Percentiles rank a stretch among this genome's conserved stretches.
These are phyloP conservation scores for Apiospora phragmitis DNA, from an alignment of 2,329 filamentous ascomycete genomes.

Conservation along the genomic window DNA sequence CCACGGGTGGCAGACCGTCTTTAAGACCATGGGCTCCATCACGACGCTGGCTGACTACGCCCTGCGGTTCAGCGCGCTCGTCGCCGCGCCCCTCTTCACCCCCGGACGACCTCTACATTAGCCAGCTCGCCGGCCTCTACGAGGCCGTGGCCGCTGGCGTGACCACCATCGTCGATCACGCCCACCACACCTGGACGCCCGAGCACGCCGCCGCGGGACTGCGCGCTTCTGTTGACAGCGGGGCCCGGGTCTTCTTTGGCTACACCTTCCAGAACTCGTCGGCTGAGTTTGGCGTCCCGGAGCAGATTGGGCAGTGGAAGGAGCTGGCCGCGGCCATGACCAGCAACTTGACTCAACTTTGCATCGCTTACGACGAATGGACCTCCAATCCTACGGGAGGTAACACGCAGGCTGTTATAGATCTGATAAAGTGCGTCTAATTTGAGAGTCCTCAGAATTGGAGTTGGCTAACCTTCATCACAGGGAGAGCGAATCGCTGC, in stretches of 20 bases:
- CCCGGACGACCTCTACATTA: constrained; percentile 46
- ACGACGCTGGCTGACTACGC: constrained; percentile 51
- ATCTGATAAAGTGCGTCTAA: neutral
- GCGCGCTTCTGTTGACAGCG: constrained; percentile 47
- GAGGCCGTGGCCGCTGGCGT: constrained; percentile 54
- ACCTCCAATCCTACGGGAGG: neutral
- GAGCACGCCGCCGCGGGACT: constrained; percentile 41
- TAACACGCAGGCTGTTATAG: neutral
- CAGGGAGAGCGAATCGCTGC: neutral
- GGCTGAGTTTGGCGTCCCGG: constrained; percentile 31
- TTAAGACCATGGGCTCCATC: constrained; percentile 54
- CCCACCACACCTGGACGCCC: constrained; percentile 47
- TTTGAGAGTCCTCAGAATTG: neutral
- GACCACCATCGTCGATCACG: constrained; percentile 54
- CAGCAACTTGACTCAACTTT: neutral
- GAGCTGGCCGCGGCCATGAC: constrained; percentile 13
- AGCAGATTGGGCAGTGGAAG: constrained; percentile 40
- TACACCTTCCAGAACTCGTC: constrained; percentile 40
- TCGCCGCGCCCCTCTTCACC: constrained; percentile 33
- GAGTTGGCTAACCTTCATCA: neutral
- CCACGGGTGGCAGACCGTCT: constrained; percentile 56
- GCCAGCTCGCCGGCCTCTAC: constrained; percentile 47
- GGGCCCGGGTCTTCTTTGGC: constrained; percentile 48
- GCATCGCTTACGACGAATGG: constrained; percentile 39
- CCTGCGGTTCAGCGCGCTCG: constrained; percentile 37